Evolutionary conservation across 371 early-diverging fungal genomes (phyloP), one percentile per base, ranked within the genome.

Genomic region (Mucor lusitanicus): DNA sequence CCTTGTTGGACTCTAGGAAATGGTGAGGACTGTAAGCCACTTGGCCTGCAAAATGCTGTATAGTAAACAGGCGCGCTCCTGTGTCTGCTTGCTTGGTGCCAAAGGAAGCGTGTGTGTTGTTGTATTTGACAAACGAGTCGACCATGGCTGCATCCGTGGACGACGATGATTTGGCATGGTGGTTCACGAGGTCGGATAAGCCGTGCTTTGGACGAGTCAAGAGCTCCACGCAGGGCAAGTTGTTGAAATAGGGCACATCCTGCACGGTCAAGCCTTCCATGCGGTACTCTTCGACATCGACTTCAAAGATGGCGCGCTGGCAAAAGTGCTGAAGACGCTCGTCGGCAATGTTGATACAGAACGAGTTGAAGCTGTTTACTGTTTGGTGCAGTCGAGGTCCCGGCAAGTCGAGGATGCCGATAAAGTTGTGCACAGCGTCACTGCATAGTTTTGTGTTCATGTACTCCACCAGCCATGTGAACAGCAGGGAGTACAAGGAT

Each of bases 381-480:
- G 33, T 56, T 17, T 32, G 30, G 13, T 53, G 53, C 3, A 56
- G 30, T 56, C 56, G 32, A 21, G 56, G 56, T 57, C 67, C 71
- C 6, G 88, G 86, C 67, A 91, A 76, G 65, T 94, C 92, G 55
- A 94, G 74, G 9, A 94, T 73, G 13, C 91, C 92, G 59, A 95
- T 87, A 64, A 93, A 90, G 71, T 91, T 92, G 61, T 86, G 83
- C 12, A 74, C 63, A 6, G 83, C 78, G 8, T 83, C 85, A 37
- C 81, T 83, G 73, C 90, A 88, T 23, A 97, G 80, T 37, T 91
- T 89, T 19, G 80, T 74, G 77, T 97, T 97, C 71, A 95, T 87
- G 63, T 91, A 88, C 70, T 97, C 98, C n/a, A 96, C 88, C 15
- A 98, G 66, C 93, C 96, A 97, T 12, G 89, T 83, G 74, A 95